Percentiles rank a stretch among this genome's conserved stretches.
Conservation (phyloP, 2,329 filamentous ascomycete genomes). For the Anisogramma anomala region DNA sequence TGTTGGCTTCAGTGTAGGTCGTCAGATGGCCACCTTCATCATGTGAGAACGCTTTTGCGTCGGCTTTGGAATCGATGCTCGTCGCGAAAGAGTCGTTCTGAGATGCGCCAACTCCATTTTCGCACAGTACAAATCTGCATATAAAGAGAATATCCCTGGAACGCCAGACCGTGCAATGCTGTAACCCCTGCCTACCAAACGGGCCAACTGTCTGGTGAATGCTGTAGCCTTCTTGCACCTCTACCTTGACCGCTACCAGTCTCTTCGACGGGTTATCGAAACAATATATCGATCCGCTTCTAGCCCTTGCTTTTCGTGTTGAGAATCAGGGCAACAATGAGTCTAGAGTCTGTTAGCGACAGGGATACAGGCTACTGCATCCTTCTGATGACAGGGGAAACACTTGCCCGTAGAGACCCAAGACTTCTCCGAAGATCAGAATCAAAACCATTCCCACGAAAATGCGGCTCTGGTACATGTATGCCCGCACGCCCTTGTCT, state of each 20-base stretch:
- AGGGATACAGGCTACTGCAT: neutral
- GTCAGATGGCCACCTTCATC: neutral
- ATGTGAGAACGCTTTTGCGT: neutral
- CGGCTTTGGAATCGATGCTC: neutral
- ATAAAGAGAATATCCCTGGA: slow-evolving; percentile 9
- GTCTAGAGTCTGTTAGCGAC: slow-evolving; percentile 27
- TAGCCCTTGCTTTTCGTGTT: slow-evolving; percentile 71
- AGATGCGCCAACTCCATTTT: slow-evolving; percentile 12
- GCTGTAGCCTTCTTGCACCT: slow-evolving; percentile 7
- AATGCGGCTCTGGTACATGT: slow-evolving; percentile 91
- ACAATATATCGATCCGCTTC: neutral
- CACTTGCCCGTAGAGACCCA: slow-evolving; percentile 88
- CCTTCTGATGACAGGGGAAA: neutral
- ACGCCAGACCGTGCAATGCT: slow-evolving; percentile 15
- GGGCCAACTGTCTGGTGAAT: slow-evolving; percentile 3
- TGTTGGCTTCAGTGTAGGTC: no score
- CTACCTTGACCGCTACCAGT: neutral
- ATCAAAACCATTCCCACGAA: slow-evolving; percentile 99
- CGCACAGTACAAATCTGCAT: slow-evolving; percentile 10
- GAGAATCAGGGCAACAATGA: slow-evolving; percentile 87
- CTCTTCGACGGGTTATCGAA: neutral
- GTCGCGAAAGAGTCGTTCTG: neutral
- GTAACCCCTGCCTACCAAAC: neutral
- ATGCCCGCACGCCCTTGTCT: slow-evolving; percentile 84
- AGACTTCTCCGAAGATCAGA: slow-evolving; percentile 93